A percentile compares a stretch with the other conserved stretches of the same genome.
Evolutionary conservation across 2,329 filamentous ascomycete species (phyloP).

Genomic region (Ambrosiella cleistominuta): DNA sequence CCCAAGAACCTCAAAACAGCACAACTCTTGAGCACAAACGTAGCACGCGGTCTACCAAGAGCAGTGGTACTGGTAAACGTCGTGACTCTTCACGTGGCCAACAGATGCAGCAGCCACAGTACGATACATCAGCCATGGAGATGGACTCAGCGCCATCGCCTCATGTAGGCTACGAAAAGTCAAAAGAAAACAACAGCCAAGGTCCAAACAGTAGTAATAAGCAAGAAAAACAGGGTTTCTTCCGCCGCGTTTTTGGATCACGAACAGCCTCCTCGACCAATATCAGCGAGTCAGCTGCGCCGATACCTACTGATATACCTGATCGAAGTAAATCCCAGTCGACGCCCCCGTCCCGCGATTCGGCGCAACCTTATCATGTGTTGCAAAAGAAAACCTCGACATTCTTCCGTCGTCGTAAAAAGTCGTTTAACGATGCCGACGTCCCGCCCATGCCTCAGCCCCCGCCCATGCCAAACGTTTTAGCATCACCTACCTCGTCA

Average conservation of each 20-base stretch:
- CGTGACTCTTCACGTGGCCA: slow-evolving; percentile 3
- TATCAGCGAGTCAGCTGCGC: slow-evolving; percentile 12
- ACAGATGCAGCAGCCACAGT: slow-evolving; percentile 6
- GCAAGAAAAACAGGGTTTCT: slow-evolving; percentile 72
- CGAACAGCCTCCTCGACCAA: slow-evolving; percentile 32
- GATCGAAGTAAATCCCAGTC: slow-evolving; percentile 18
- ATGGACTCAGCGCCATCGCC: slow-evolving; percentile 40
- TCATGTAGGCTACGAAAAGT: slow-evolving; percentile 40
- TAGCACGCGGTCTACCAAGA: slow-evolving; percentile 40
- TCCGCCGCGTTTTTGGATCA: slow-evolving; percentile 74
- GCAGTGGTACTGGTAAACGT: slow-evolving; percentile 14
- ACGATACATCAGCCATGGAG: slow-evolving; percentile 20
- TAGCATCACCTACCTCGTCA: slow-evolving; percentile 10
- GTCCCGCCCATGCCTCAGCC: slow-evolving; percentile 40
- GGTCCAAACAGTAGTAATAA: slow-evolving; percentile 26
- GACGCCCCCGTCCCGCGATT: slow-evolving; percentile 33
- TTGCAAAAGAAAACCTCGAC: slow-evolving; percentile 85
- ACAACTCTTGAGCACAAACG: slow-evolving; percentile 36
- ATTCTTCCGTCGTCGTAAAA: slow-evolving; percentile 88
- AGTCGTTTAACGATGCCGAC: slow-evolving; percentile 54
- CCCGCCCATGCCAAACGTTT: slow-evolving; percentile 19
- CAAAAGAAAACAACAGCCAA: slow-evolving; percentile 33
- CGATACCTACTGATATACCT: slow-evolving; percentile 19
- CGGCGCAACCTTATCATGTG: slow-evolving; percentile 25
- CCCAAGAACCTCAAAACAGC: slow-evolving; percentile 40